Evolutionary conservation across 169 alveolate genomes (phyloP).

Genomic region (Eimeria sp.): DNA sequence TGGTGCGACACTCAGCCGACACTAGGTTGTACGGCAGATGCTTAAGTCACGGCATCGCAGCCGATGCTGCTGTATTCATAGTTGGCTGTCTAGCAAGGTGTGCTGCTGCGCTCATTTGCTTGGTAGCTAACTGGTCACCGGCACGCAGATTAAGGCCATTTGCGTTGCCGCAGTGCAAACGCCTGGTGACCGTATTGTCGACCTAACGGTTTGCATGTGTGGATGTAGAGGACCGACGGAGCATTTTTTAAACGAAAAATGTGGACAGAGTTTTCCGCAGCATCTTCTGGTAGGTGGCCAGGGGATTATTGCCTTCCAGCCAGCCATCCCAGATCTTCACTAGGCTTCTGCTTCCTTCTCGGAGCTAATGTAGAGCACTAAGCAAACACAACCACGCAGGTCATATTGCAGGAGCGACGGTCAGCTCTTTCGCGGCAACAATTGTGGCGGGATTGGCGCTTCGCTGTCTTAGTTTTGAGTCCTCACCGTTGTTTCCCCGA

Average conservation of each 20-base stretch:
- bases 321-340: not conserved
- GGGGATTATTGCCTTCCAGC: not conserved
- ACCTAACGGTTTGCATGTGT: not conserved
- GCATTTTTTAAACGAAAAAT: not conserved
- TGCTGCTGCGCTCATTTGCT: not conserved
- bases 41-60: not conserved
- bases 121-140: not conserved
- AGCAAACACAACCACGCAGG: not conserved
- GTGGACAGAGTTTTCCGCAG: not conserved
- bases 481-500: conserved; percentile 83
- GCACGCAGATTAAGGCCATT: not conserved
- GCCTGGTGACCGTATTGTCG: not conserved
- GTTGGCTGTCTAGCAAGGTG: not conserved
- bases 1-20: not conserved
- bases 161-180: not conserved
- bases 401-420: not conserved
- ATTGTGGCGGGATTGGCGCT: not conserved
- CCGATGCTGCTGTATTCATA: not conserved
- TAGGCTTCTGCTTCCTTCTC: conserved; percentile 22
- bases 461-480: not conserved
- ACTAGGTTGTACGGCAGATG: not conserved
- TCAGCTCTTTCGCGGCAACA: not conserved
- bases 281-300: not conserved
- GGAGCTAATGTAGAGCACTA: conserved; percentile 41
- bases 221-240: not conserved